Evolutionary conservation across 2,329 filamentous ascomycete genomes (phyloP).

Genomic region (Intubia oerlemansii): DNA sequence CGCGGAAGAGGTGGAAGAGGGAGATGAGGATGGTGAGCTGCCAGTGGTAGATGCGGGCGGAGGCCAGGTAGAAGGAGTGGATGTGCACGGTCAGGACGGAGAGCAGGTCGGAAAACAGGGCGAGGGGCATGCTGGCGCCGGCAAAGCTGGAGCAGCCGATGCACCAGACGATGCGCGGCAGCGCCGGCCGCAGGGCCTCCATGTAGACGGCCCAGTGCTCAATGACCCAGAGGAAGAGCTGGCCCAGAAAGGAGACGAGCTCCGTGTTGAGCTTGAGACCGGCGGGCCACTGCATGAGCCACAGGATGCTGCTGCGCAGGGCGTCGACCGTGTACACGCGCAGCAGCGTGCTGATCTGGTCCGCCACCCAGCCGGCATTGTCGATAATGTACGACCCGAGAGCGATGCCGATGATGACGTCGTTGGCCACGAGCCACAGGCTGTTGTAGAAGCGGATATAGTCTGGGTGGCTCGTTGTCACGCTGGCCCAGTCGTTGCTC

Average conservation of each 20-base stretch:
- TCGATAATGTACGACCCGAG: conserved; percentile 94
- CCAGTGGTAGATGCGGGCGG: conserved; percentile 95
- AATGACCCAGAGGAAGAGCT: conserved; percentile 95
- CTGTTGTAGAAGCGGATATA: conserved; percentile 99
- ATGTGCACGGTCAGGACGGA: conserved; percentile 88
- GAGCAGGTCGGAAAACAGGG: conserved; percentile 81
- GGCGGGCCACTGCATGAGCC: conserved; percentile 91
- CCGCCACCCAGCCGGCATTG: conserved; percentile 68
- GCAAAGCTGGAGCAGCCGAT: conserved; percentile 91
- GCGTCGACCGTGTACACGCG: conserved; percentile 73
- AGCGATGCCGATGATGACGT: conserved; percentile 95
- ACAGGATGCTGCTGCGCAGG: conserved; percentile 70
- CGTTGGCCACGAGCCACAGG: conserved; percentile 93
- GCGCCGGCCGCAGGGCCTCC: conserved; percentile 49
- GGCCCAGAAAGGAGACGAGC: conserved; percentile 79
- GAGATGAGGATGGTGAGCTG: conserved; percentile 92
- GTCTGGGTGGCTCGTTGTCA: conserved; percentile 86
- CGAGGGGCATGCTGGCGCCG: conserved; percentile 90
- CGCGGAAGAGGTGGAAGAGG: conserved; percentile 94
- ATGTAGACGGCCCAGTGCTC: conserved; percentile 88
- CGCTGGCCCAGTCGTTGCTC: conserved; percentile 85
- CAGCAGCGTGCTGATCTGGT: conserved; percentile 55
- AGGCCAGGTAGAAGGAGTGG: conserved; percentile 94
- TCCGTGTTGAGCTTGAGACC: conserved; percentile 91
- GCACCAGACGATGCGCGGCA: conserved; percentile 78